Conservation (phyloP, 768 basidiomycete species). For the Trametes sanguinea region DNA sequence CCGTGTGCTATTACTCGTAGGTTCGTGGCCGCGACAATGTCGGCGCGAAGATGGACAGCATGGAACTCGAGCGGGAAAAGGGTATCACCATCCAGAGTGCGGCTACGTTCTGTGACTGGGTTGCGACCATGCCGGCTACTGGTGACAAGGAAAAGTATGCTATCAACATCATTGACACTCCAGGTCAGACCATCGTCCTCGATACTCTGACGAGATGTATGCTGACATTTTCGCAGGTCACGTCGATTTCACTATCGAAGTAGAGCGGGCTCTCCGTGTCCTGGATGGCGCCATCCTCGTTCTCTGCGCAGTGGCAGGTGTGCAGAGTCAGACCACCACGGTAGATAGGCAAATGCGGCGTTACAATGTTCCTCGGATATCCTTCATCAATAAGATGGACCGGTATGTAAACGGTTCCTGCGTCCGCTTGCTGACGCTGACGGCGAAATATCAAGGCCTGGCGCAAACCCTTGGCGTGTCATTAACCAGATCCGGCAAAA, state of each 20-base stretch:
- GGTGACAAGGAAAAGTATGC: constrained; percentile 80
- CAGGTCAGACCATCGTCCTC: constrained; percentile 52
- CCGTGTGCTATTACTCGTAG: constrained; percentile 37
- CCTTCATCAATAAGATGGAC: constrained; percentile 99
- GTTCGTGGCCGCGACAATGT: constrained; percentile 93
- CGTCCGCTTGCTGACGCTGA: neutral
- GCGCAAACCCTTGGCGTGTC: constrained; percentile 96
- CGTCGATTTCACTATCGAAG: constrained; percentile 99
- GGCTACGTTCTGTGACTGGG: constrained; percentile 98
- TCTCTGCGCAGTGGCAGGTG: constrained; percentile 95
- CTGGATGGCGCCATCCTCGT: constrained; percentile 96
- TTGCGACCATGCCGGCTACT: constrained; percentile 60
- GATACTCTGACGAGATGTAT: neutral
- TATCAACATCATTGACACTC: constrained; percentile 98
- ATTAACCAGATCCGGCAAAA: constrained; percentile 90
- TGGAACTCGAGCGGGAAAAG: constrained; percentile 98
- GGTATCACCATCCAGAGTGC: constrained; percentile 99
- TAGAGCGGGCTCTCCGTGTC: constrained; percentile 94
- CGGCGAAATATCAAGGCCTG: constrained; percentile 60
- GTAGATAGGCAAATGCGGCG: constrained; percentile 99
- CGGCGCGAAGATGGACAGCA: constrained; percentile 99
- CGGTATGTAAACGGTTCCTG: constrained; percentile 47
- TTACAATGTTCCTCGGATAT: constrained; percentile 93
- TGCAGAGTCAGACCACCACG: constrained; percentile 98
- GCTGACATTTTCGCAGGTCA: constrained; percentile 60